Conservation (phyloP, 1,139 yeast genomes). For the Wickerhamomyces sp. region DNA sequence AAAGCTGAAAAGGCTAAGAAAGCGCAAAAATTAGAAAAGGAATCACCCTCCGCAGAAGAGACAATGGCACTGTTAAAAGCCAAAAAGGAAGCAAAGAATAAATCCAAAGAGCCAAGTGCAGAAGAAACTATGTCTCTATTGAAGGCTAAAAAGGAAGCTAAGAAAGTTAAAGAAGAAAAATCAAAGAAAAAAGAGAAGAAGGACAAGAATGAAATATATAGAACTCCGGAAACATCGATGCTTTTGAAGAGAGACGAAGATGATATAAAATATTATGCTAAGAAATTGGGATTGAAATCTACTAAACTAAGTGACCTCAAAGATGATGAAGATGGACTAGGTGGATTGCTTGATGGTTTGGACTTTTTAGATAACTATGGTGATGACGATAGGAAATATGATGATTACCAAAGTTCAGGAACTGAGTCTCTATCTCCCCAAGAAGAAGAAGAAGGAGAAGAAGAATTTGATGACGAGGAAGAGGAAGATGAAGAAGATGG, state of each 20-base stretch:
- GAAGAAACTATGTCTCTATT: too few species aligned
- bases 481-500: slow-evolving; percentile 11
- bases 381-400: slow-evolving; percentile 8
- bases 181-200: slow-evolving; percentile 12
- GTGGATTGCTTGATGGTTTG: slow-evolving; percentile 72
- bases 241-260: slow-evolving; percentile 61
- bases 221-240: slow-evolving; percentile 40
- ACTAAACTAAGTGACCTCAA: slow-evolving; percentile 43
- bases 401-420: slow-evolving; percentile 13
- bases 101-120: too few species aligned
- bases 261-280: slow-evolving; percentile 80
- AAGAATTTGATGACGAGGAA: slow-evolving; percentile 3
- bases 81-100: slow-evolving; percentile 2
- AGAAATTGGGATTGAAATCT: slow-evolving; percentile 67
- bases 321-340: slow-evolving; percentile 60
- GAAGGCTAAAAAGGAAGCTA: background rate
- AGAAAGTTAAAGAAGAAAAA: slow-evolving; percentile 4
- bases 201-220: slow-evolving; percentile 16
- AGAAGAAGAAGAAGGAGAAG: slow-evolving; percentile 5
- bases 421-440: slow-evolving; percentile 15
- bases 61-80: slow-evolving; percentile 33
- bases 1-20: slow-evolving; percentile 28
- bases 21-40: slow-evolving; percentile 4
- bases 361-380: slow-evolving; percentile 54
- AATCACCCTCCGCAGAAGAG: slow-evolving; percentile 17